A percentile compares a stretch with the other conserved stretches of the same genome.
phyloP scores from a whole-genome alignment of 2,329 filamentous ascomycete genomes.

The Colletotrichum liriopes region DNA sequence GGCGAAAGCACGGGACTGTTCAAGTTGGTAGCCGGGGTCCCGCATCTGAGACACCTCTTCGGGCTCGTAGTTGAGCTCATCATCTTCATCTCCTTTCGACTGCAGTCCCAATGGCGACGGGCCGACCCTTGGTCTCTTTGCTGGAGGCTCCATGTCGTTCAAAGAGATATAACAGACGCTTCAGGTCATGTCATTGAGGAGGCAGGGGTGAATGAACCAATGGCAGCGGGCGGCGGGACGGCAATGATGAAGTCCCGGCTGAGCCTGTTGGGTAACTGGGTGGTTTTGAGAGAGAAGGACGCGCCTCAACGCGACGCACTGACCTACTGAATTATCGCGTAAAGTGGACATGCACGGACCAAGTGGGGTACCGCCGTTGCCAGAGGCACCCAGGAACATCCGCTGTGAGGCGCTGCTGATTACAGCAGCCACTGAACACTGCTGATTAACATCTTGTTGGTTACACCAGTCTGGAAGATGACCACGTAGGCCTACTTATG shows the following conservation, averaged over 20 bases:
- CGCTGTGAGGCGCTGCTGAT: not conserved
- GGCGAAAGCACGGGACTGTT: constrained; percentile 75
- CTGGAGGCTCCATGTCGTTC: constrained; percentile 68
- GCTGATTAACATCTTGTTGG: not conserved
- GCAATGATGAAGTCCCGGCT: constrained; percentile 7
- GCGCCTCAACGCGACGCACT: constrained; percentile 24
- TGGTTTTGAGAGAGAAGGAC: constrained; percentile 20
- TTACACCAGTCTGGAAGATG: too few species aligned
- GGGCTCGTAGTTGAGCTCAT: constrained; percentile 65
- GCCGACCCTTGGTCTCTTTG: constrained; percentile 74
- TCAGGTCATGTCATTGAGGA: not conserved
- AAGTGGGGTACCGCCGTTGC: constrained; percentile 20
- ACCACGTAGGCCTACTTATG: not conserved
- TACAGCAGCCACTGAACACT: not conserved
- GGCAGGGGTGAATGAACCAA: not conserved
- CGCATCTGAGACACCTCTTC: constrained; percentile 63
- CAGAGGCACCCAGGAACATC: constrained; percentile 6
- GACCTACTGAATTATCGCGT: constrained; percentile 16
- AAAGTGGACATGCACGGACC: constrained; percentile 33
- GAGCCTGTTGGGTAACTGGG: not conserved
- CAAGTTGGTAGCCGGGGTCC: constrained; percentile 71
- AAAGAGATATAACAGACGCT: not conserved
- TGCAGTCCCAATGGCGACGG: constrained; percentile 53
- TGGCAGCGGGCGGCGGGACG: not conserved
- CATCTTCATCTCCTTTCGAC: constrained; percentile 58